Base-by-base conservation (phyloP, 2,329 filamentous ascomycete genomes). In the Drechslerella dactyloides region DNA sequence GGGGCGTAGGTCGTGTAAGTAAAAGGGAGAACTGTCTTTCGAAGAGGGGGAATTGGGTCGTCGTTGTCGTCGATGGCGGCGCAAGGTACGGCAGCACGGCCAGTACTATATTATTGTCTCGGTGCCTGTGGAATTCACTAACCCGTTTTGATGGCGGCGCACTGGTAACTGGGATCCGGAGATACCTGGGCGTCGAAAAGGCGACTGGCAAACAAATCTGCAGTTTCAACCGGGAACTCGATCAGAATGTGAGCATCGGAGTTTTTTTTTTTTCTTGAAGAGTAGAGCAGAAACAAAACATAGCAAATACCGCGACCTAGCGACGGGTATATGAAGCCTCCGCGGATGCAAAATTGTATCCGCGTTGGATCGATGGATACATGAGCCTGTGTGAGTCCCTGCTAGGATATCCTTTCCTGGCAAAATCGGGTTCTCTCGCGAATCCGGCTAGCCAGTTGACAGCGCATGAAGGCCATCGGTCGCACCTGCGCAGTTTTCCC, bases 51-150 rank as follows among this genome's bases (percentile, higher is more conserved):
- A 61, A 57, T 69, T 42, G 37, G 23, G 55, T 57, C 55, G 59
- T 70, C 58, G 65, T 33, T 33, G 27, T 70, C 52, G 60, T 64
- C 66, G 66, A 70, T 70, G 59, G 65, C 66, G 59, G 66, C 66
- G 66, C 66, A 70, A 59, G 51, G 66, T 64, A 69, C 65, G 59
- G 66, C 54, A 64, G 27, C n/a, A 35, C n/a, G 37, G 35, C 23
- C 37, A 40, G 27, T 40, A 55, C 46, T 61, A 54, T 37, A 35
- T 58, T 58, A 53, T 58, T 53, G 53, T 63, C 52, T 70, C 37
- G 46, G 65, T 46, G 66, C 54, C 59, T 64, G 48, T 58, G 33
- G 59, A 64, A 50, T 30, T 54, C 50, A 40, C 66, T 64, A 70
- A 59, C 59, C 66, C 46, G 24, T 64, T 70, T 56, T n/a, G 59